Evolutionary conservation across 352 stramenopile genomes (phyloP), one percentile per base, ranked within the genome.

Genomic region (Salisapilia sapeloensis): DNA sequence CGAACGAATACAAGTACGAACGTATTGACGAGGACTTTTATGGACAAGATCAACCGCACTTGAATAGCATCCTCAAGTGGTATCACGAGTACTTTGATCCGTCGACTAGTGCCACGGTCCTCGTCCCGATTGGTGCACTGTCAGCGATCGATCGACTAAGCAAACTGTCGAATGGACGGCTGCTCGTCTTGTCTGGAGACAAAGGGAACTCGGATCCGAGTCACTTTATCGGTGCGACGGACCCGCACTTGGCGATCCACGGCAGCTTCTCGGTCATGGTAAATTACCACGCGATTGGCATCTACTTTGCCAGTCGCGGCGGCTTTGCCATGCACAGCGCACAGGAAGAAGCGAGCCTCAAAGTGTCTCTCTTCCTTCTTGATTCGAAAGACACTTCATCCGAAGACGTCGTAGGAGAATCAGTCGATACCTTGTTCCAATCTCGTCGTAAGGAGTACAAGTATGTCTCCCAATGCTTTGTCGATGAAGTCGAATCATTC

Each of bases 261-360:
- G 91, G 91, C 7, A 94, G 74, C 22, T 96, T 97, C 46, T 95
- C 77, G 2, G 70, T 97, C 33, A 97, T 91, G 75, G 77, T 97
- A 15, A 97, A 97, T 45, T 97, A 96, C 50, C 86, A 96, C 46
- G 82, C 83, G 3, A 92, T 96, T 39, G 83, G 85, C 8, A 52
- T 92, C 14, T 87, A 92, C 51, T 85, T 92, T 38, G 89, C 81
- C 14, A 92, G 69, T 45, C 65, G 79, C 19, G 79, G 79, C 4
- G 86, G 86, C 13, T 96, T 96, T 46, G 81, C 81, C 12, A 53
- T 96, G 4, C 86, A 96, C 44, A 94, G 89, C 36, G 75, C 80
- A 11, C 75, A 94, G 39, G 81, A 94, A 55, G 81, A 96, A 52
- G 86, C 86, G 6, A 94, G 77, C 34, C 51, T 96, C 2, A 96